These are phyloP conservation scores for Alternaria angustiovoidea DNA, from an alignment of 2,329 filamentous ascomycete species.

Conservation along the genomic window DNA sequence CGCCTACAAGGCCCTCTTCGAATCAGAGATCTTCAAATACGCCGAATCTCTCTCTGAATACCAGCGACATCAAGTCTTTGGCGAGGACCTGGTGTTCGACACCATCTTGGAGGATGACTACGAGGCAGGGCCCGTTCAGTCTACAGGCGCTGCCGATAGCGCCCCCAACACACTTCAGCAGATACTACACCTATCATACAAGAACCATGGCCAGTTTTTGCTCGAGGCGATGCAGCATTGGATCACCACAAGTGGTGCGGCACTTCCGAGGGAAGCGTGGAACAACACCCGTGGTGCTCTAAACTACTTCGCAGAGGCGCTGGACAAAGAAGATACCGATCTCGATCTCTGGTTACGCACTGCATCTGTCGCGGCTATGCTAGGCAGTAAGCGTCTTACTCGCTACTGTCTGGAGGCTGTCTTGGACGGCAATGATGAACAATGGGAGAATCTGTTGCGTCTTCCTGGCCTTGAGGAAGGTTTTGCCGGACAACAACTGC, in stretches of 20 bases:
- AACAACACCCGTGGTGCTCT: constrained; percentile 50
- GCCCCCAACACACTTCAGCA: constrained; percentile 84
- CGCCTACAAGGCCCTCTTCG: constrained; percentile 85
- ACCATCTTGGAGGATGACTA: constrained; percentile 50
- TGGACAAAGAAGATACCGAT: constrained; percentile 71
- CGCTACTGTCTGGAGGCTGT: constrained; percentile 71
- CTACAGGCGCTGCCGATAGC: constrained; percentile 71
- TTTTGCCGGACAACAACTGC: constrained; percentile 48
- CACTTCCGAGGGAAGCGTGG: constrained; percentile 46
- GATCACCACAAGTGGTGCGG: constrained; percentile 39
- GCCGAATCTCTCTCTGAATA: constrained; percentile 88
- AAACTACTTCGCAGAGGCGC: constrained; percentile 65
- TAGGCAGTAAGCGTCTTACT: constrained; percentile 66
- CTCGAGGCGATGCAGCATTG: constrained; percentile 75
- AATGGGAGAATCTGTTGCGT: constrained; percentile 61
- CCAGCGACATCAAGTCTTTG: constrained; percentile 69
- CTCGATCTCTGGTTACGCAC: constrained; percentile 70
- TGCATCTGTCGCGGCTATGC: constrained; percentile 64
- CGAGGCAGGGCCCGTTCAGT: constrained; percentile 53
- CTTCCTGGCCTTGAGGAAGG: constrained; percentile 60
- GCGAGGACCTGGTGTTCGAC: constrained; percentile 54
- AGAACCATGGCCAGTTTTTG: constrained; percentile 91
- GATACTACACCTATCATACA: constrained; percentile 91
- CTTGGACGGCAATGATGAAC: constrained; percentile 67
- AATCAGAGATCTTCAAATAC: constrained; percentile 93